These are phyloP conservation scores for Cryptococcus jaspeensis DNA, from an alignment of 1,284 basidiomycete genomes.

Conservation along the genomic window DNA sequence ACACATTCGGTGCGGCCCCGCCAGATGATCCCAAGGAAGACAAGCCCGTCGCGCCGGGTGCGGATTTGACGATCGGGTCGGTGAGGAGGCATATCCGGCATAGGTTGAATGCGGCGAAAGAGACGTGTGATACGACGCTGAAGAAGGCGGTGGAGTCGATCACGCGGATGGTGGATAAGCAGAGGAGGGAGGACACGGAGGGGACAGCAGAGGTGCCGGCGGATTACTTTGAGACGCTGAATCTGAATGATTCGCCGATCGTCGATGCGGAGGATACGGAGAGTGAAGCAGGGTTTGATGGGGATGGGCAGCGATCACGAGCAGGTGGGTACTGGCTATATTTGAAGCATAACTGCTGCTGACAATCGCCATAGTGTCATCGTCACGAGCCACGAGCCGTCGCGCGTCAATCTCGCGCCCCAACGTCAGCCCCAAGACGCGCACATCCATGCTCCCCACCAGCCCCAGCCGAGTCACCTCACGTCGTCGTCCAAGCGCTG, in stretches of 20 bases:
- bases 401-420: slow-evolving; percentile 40
- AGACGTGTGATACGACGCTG: slow-evolving; percentile 92
- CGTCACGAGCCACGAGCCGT: slow-evolving; percentile 39
- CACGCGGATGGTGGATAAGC: slow-evolving; percentile 89
- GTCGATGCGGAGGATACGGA: slow-evolving; percentile 41
- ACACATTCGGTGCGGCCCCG: not conserved
- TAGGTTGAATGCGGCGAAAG: slow-evolving; percentile 88
- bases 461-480: slow-evolving; percentile 32
- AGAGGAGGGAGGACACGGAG: slow-evolving; percentile 44
- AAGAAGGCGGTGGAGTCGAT: slow-evolving; percentile 88
- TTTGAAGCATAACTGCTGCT: not conserved
- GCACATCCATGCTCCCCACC: slow-evolving; percentile 30
- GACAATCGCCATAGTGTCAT: slow-evolving; percentile 6
- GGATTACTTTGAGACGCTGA: slow-evolving; percentile 45
- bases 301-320: slow-evolving; percentile 16
- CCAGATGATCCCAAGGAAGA: slow-evolving; percentile 13
- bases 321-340: slow-evolving; percentile 20
- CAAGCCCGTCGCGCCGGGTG: slow-evolving; percentile 36
- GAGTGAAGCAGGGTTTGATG: slow-evolving; percentile 25
- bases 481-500: slow-evolving; percentile 40
- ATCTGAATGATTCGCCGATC: slow-evolving; percentile 39
- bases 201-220: slow-evolving; percentile 24
- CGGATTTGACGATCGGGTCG: slow-evolving; percentile 58
- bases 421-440: slow-evolving; percentile 31
- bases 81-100: slow-evolving; percentile 91